Base-by-base conservation (phyloP, 2,329 filamentous ascomycete species). In the Cladophialophora exuberans region DNA sequence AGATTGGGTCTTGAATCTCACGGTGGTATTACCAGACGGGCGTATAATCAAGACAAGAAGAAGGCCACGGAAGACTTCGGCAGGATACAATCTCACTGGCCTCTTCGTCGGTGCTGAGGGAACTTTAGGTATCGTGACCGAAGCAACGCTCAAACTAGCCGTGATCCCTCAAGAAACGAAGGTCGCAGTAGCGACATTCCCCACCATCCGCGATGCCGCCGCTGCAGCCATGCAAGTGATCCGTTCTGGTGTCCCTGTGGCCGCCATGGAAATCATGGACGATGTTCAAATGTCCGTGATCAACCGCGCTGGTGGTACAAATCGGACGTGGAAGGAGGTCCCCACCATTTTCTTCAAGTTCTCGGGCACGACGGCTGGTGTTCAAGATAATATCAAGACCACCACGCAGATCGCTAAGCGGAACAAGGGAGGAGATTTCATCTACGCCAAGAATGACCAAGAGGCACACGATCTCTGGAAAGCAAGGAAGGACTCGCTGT, bases 301-400 rank as follows among this genome's bases (percentile, higher is more conserved):
- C 67, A 94, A 94, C 72, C 77, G 85, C 49, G 83, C 86, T 9
- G 86, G 87, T 1, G 80, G 83, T 47, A 60, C 51, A 15, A 85
- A 84, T 13, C 83, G 85, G 57, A 72, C 72, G 6, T 93, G 89
- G 89, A 78, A 79, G 48, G 87, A 90, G 72, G 80, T 80, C 2
- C 88, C 89, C 0, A 92, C 89, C 0, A 77, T 93, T 5, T 91
- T 93, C 75, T 90, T 93, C 83, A 93, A 93, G 72, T 93, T 93
- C 65, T 79, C 84, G 1, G 88, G 89, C 48, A 79, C 83, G 1
- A 49, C 52, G 31, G 74, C 70, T 26, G 82, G 82, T 26, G 88
- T 95, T 53, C 89, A 90, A 72, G 90, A 95, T 75, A 88, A 94
- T 72, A 81, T 95, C 56, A 73, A 75, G 6, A 81, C 85, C 44